These are phyloP conservation scores for Naegleria lovaniensis DNA, from an alignment of 208 protist species.

Conservation along the genomic window DNA sequence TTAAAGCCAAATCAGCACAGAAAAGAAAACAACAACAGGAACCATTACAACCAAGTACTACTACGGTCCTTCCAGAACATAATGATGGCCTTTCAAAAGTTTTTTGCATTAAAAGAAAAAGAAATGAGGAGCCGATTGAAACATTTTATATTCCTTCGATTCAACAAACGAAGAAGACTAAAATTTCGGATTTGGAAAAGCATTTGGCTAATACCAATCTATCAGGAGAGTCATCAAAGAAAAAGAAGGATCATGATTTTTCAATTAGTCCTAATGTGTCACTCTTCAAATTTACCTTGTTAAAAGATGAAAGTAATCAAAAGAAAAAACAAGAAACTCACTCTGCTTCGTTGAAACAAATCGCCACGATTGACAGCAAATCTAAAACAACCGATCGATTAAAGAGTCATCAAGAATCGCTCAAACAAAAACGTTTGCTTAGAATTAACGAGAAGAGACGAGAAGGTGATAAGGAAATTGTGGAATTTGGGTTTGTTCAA, in stretches of 20 bases:
- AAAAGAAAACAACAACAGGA: neutral
- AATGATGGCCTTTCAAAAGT: neutral
- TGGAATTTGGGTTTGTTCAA: neutral
- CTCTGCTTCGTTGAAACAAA: neutral
- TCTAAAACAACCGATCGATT: neutral
- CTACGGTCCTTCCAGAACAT: neutral
- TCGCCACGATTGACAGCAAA: neutral
- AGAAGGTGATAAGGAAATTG: neutral
- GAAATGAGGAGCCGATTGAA: neutral
- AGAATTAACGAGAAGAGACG: neutral
- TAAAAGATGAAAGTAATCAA: neutral
- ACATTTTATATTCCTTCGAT: slow-evolving; percentile 1
- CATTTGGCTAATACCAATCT: neutral
- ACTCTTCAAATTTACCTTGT: neutral
- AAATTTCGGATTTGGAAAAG: neutral
- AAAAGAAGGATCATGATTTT: neutral
- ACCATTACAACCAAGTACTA: neutral
- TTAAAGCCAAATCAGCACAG: neutral
- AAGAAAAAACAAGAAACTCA: neutral
- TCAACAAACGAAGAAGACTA: neutral
- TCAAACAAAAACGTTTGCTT: neutral
- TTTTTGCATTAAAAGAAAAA: slow-evolving; percentile 2
- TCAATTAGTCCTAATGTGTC: neutral
- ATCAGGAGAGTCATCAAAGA: neutral
- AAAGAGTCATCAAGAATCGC: neutral